Evolutionary conservation across 179 eudicot species (phyloP).

Genomic region (Amaranthus tricolor): DNA sequence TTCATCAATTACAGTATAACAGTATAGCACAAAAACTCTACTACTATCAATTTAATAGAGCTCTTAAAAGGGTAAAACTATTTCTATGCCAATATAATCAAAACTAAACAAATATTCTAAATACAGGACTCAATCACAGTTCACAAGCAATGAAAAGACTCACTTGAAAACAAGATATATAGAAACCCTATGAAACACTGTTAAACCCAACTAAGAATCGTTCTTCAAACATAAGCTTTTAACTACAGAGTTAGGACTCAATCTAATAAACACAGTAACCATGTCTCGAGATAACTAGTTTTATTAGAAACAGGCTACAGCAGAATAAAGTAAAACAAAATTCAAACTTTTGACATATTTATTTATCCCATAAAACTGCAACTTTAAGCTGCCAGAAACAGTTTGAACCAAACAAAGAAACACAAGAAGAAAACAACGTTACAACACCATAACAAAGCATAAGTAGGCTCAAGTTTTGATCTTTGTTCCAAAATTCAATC

Average conservation of each 20-base stretch:
- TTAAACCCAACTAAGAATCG: constrained; percentile 1
- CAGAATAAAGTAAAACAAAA: neutral
- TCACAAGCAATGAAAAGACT: neutral
- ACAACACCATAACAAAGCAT: neutral
- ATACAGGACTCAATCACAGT: neutral
- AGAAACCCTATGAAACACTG: constrained; percentile 15
- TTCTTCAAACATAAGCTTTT: neutral
- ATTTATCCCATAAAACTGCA: neutral
- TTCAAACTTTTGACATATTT: neutral
- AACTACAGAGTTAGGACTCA: constrained; percentile 3
- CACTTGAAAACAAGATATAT: neutral
- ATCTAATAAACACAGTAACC: constrained; percentile 22
- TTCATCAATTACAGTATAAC: neutral
- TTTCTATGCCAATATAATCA: neutral
- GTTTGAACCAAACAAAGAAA: neutral
- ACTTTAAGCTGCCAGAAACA: neutral
- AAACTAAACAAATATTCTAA: constrained; percentile 2
- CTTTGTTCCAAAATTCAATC: constrained; percentile 8
- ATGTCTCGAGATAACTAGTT: constrained; percentile 15
- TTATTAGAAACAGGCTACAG: neutral
- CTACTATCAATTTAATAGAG: neutral
- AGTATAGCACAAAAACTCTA: neutral
- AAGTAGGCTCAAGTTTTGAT: neutral
- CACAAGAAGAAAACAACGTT: neutral
- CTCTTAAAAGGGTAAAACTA: too few species aligned